A percentile compares a stretch with the other conserved stretches of the same genome.
These are phyloP conservation scores for Larix sibirica DNA, from an alignment of 83 land plant genomes.

Conservation along the genomic window DNA sequence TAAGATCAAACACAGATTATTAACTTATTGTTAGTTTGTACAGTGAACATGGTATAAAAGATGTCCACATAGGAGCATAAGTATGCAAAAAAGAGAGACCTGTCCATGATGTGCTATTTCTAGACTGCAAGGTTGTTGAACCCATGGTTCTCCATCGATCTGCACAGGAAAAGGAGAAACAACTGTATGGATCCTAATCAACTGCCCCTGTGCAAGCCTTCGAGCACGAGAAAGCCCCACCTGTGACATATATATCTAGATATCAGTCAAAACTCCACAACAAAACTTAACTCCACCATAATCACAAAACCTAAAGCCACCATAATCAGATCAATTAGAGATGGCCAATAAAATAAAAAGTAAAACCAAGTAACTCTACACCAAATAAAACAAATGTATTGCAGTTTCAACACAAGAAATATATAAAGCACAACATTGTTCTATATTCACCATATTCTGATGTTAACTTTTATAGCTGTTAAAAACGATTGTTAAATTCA, in stretches of 20 bases:
- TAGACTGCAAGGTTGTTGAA: conserved; percentile 64
- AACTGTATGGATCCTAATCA: conserved; percentile 63
- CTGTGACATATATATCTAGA: conserved; percentile 26
- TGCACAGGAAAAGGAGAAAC: conserved; percentile 72
- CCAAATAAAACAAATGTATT: no score
- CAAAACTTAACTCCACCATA: no score
- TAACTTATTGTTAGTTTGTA: neutral
- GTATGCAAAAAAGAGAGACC: conserved; percentile 33
- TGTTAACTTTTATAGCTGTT: no score
- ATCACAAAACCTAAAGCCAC: no score
- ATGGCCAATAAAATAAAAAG: no score
- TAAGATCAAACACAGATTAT: neutral
- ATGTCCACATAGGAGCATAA: neutral
- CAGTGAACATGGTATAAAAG: neutral
- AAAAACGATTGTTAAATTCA: no score
- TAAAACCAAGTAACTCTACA: no score
- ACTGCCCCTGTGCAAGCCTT: conserved; percentile 87
- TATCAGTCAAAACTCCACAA: no score
- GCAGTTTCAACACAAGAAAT: no score
- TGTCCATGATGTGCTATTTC: conserved; percentile 84
- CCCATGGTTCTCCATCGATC: conserved; percentile 96
- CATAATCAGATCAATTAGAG: no score
- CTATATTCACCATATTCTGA: no score
- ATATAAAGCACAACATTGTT: no score
- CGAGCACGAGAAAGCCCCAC: conserved; percentile 91